phyloP scores from a whole-genome alignment of 805 yeast species.

The Cyberlindnera galapagoensis region DNA sequence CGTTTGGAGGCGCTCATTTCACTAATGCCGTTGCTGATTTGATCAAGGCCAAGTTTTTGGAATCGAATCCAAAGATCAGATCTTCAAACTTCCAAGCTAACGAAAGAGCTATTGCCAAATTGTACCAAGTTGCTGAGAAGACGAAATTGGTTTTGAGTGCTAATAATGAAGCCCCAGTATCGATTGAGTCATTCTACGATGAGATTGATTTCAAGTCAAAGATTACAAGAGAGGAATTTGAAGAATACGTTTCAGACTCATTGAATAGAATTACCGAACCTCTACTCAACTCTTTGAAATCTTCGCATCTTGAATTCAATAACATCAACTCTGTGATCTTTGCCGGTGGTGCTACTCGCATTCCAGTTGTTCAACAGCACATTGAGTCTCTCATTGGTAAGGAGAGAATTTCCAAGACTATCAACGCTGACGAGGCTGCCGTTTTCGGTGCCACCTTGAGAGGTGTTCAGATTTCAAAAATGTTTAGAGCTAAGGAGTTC shows the following conservation, averaged over 20 bases:
- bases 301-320: slow-evolving; percentile 23
- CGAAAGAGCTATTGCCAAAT: slow-evolving; percentile 55
- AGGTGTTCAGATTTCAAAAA: slow-evolving; percentile 68
- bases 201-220: slow-evolving; percentile 68
- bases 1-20: slow-evolving; percentile 70
- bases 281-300: slow-evolving; percentile 41
- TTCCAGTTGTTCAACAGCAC: slow-evolving; percentile 75
- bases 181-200: slow-evolving; percentile 66
- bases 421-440: slow-evolving; percentile 93
- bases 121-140: slow-evolving; percentile 81
- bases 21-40: slow-evolving; percentile 60
- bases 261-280: slow-evolving; percentile 46
- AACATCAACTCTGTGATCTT: slow-evolving; percentile 63
- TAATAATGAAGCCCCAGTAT: slow-evolving; percentile 69
- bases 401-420: slow-evolving; percentile 65
- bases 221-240: slow-evolving; percentile 79
- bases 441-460: slow-evolving; percentile 85
- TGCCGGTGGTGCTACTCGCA: slow-evolving; percentile 87
- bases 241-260: slow-evolving; percentile 40
- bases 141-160: slow-evolving; percentile 86
- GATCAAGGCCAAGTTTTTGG: slow-evolving; percentile 52
- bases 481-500: slow-evolving; percentile 59
- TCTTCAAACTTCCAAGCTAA: slow-evolving; percentile 36
- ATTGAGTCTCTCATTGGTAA: slow-evolving; percentile 50
- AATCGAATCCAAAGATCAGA: slow-evolving; percentile 32